These are phyloP conservation scores for Rhodotorula sphaerocarpa DNA, from an alignment of 768 basidiomycete genomes.

Conservation along the genomic window DNA sequence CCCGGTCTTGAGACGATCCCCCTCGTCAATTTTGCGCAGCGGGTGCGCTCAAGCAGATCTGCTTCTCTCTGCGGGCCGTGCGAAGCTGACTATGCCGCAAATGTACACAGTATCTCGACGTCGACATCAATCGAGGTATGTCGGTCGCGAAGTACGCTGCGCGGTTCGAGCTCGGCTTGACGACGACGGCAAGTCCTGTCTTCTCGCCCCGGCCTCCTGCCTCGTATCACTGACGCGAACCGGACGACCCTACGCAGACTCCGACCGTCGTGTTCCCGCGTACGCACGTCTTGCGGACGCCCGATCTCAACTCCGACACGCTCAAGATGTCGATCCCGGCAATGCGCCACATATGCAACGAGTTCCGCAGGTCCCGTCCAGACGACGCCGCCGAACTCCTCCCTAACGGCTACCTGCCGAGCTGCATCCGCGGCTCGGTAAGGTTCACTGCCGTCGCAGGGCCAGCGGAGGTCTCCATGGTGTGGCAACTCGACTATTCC, in stretches of 20 bases:
- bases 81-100: neutral
- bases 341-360: neutral
- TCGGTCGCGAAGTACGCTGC: slow-evolving; percentile 29
- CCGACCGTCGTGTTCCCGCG: slow-evolving; percentile 21
- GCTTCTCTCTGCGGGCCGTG: neutral
- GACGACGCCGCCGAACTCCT: neutral
- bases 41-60: neutral
- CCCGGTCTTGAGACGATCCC: slow-evolving; percentile 6
- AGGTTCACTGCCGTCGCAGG: no score
- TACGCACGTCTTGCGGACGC: slow-evolving; percentile 16
- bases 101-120: slow-evolving; percentile 18
- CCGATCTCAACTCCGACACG: slow-evolving; percentile 17
- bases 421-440: slow-evolving; percentile 16
- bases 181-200: slow-evolving; percentile 18
- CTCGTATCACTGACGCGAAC: accelerated
- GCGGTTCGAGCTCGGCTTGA: slow-evolving; percentile 28
- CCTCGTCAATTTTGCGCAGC: slow-evolving; percentile 15
- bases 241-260: neutral
- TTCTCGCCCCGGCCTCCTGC: no score
- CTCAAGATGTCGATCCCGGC: slow-evolving; percentile 16
- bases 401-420: slow-evolving; percentile 11
- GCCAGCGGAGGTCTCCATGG: neutral
- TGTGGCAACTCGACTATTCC: slow-evolving; percentile 26
- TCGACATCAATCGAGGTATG: slow-evolving; percentile 13
- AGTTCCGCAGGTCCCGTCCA: neutral